Evolutionary conservation across 768 basidiomycete genomes (phyloP), one percentile per base, ranked within the genome.

Genomic region (Pulveroboletus sp.): DNA sequence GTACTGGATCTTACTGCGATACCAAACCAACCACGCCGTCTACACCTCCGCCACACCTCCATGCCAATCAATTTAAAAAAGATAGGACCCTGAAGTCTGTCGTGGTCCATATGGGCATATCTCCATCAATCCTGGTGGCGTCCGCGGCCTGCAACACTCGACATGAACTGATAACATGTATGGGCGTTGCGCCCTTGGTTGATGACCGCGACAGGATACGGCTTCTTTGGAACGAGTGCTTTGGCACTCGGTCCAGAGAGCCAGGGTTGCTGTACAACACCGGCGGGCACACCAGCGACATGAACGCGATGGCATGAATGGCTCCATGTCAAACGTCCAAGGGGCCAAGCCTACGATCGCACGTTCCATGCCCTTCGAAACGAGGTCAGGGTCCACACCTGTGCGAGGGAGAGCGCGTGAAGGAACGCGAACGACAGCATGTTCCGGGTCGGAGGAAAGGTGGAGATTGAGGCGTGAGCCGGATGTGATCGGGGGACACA

Each of bases 61-160:
- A 46, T 1, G 43, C n/a, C 28, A 28, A 33, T 40, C 6, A 36
- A 36, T 15, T 43, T 26, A 45, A 48, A 14, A 33, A 15, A 10
- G 11, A 8, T 43, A 35, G 12, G 59, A 46, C 55, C 59, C 52
- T 56, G 52, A 41, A 50, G 59, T 51, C 51, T 44, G 54, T 60
- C 39, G 42, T 32, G 11, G 47, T 44, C 18, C 47, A 45, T 57
- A 43, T 43, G 17, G 12, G 14, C 18, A 31, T 21, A 15, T 43
- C 43, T 9, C 10, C 26, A 51, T 47, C 28, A 38, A 46, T 57
- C 32, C 12, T 43, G 17, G 55, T 55, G 43, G 56, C 33, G 21
- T 12, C 59, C 49, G 55, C 58, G 55, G 59, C 55, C 30, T 50
- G 48, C 45, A 42, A 26, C 28, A 14, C 6, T 30, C 26, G 46